A percentile compares a stretch with the other conserved stretches of the same genome.
These are phyloP conservation scores for Globisporangium lucens DNA, from an alignment of 352 stramenopile species.

Conservation along the genomic window DNA sequence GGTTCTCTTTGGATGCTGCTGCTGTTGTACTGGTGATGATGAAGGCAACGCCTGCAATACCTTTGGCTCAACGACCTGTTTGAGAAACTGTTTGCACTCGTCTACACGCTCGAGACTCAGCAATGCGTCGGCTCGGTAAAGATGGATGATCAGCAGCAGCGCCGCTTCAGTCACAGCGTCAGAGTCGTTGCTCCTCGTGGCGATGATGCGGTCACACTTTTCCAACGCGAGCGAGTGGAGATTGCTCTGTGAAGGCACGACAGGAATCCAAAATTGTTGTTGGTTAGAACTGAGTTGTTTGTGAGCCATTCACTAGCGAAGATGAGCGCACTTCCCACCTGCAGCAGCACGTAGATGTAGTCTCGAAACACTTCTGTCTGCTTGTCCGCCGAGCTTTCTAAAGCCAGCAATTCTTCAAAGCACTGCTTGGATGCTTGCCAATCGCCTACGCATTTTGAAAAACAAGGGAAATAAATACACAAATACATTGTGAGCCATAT, in stretches of 20 bases:
- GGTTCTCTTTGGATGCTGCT: neutral
- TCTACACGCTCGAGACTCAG: slow-evolving; percentile 70
- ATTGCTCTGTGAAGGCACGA: neutral
- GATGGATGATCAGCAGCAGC: slow-evolving; percentile 30
- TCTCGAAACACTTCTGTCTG: slow-evolving; percentile 18
- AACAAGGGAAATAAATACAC: too few relatives aligned
- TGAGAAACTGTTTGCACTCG: slow-evolving; percentile 49
- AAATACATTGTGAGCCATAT: neutral
- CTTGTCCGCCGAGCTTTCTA: neutral
- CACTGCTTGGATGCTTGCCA: slow-evolving; percentile 38
- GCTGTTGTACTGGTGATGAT: neutral
- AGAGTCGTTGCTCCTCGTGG: neutral
- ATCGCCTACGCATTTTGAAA: slow-evolving; percentile 17
- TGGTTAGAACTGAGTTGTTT: neutral
- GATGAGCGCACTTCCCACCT: slow-evolving; percentile 21
- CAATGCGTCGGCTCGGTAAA: slow-evolving; percentile 71
- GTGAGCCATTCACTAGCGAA: neutral
- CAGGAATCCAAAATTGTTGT: neutral
- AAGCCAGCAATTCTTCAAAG: slow-evolving; percentile 32
- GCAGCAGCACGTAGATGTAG: slow-evolving; percentile 65
- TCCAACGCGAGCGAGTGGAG: slow-evolving; percentile 33
- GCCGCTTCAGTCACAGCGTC: neutral
- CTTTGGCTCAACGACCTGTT: slow-evolving; percentile 28
- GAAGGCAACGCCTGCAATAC: slow-evolving; percentile 4
- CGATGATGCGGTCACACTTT: slow-evolving; percentile 37